Conservation (phyloP, 1,139 yeast genomes). For the Candida labiduridarum region DNA sequence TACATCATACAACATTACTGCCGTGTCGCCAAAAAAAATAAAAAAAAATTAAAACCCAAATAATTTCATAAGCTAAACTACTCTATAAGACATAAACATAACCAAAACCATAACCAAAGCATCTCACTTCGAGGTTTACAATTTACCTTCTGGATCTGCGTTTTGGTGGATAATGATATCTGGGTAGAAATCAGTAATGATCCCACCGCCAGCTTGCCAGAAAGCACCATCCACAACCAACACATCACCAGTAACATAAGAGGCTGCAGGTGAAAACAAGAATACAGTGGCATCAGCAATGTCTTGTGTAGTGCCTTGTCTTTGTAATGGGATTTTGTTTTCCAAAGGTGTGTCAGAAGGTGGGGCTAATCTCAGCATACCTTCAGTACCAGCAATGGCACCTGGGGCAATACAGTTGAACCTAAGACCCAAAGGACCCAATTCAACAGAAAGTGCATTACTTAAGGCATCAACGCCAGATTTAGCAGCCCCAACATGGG, state of each 20-base stretch:
- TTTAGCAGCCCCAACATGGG: conserved; percentile 93
- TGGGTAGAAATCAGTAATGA: conserved; percentile 39
- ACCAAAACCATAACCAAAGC: not conserved
- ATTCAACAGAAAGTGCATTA: conserved; percentile 82
- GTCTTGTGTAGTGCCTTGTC: conserved; percentile 74
- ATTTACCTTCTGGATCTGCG: conserved; percentile 21
- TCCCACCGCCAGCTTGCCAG: conserved; percentile 71
- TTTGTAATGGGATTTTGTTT: conserved; percentile 69
- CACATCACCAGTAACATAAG: conserved; percentile 75
- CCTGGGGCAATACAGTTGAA: conserved; percentile 92
- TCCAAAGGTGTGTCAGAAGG: conserved; percentile 38
- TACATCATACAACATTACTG: not conserved
- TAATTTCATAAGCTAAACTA: not conserved
- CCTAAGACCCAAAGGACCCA: conserved; percentile 87
- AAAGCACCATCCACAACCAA: conserved; percentile 88
- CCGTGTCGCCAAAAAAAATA: not conserved
- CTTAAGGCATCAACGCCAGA: conserved; percentile 93
- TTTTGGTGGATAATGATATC: conserved; percentile 29
- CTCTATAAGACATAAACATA: not conserved
- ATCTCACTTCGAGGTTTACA: conserved; percentile 12
- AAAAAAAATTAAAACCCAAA: not conserved
- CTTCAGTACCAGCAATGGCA: conserved; percentile 82
- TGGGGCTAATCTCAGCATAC: conserved; percentile 59
- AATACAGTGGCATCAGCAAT: conserved; percentile 89
- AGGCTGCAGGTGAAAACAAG: conserved; percentile 80